Conservation (phyloP, 768 basidiomycete genomes). For the Albatrellus ellisii region DNA sequence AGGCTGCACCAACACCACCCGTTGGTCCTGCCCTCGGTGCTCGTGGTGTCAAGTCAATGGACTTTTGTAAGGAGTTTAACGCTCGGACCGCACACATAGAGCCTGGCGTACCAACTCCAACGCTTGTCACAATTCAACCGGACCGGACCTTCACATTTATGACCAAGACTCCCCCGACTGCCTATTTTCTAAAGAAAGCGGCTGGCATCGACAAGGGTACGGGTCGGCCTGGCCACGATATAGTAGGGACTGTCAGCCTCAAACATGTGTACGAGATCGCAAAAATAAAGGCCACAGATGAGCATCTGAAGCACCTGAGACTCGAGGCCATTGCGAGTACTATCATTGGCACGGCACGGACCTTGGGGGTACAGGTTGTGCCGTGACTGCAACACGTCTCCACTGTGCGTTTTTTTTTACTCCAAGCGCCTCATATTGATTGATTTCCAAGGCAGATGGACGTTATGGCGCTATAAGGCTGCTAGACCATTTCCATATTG, state of each 20-base stretch:
- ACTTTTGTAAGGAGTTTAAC: slow-evolving; percentile 99
- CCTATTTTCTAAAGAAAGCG: slow-evolving; percentile 85
- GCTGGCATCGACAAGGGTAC: slow-evolving; percentile 87
- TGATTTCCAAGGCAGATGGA: no score
- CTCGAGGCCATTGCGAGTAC: slow-evolving; percentile 83
- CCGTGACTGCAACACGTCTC: slow-evolving; percentile 44
- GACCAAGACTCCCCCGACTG: slow-evolving; percentile 82
- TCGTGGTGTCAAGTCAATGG: slow-evolving; percentile 97
- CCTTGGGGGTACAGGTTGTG: slow-evolving; percentile 82
- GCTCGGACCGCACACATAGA: slow-evolving; percentile 86
- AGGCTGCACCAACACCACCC: slow-evolving; percentile 91
- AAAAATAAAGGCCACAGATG: slow-evolving; percentile 89
- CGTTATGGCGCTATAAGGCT: no score
- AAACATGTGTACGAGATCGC: slow-evolving; percentile 99
- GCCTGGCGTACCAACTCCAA: slow-evolving; percentile 79
- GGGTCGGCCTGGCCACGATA: slow-evolving; percentile 67
- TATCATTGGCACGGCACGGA: slow-evolving; percentile 80
- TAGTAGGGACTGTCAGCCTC: slow-evolving; percentile 71
- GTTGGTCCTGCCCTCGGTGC: slow-evolving; percentile 97
- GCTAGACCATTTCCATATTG: no score
- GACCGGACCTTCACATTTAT: slow-evolving; percentile 92
- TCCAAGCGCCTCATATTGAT: no score
- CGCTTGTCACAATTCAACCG: slow-evolving; percentile 85
- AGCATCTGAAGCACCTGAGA: slow-evolving; percentile 74
- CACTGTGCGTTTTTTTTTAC: no score